Percentiles rank a stretch among this genome's conserved stretches.
These are phyloP conservation scores for Diaporthe sp. DNA, from an alignment of 2,329 filamentous ascomycete species.

Conservation along the genomic window DNA sequence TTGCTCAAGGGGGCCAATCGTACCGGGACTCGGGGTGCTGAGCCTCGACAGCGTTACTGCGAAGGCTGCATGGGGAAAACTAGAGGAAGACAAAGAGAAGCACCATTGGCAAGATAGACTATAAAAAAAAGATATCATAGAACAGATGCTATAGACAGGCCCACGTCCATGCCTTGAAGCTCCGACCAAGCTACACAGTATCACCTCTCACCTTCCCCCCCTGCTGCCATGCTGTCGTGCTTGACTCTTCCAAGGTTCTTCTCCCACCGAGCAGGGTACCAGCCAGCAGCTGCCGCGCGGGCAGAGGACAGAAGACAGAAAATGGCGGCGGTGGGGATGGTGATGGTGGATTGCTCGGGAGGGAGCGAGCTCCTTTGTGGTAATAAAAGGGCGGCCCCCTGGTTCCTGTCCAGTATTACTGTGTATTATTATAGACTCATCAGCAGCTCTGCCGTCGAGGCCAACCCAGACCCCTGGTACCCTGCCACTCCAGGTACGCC, in stretches of 20 bases:
- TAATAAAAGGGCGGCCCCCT: constrained; percentile 20
- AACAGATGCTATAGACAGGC: constrained; percentile 1
- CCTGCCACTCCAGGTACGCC: constrained; percentile 14
- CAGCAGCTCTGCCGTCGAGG: background rate
- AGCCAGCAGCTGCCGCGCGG: background rate
- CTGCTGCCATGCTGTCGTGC: constrained; percentile 9
- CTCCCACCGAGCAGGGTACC: background rate
- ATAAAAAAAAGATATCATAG: background rate
- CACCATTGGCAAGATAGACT: background rate
- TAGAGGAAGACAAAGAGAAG: constrained; percentile 23
- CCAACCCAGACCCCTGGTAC: background rate
- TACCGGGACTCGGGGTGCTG: constrained; percentile 6
- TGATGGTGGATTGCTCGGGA: constrained; percentile 2
- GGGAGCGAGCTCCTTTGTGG: constrained; percentile 15
- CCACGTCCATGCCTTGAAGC: constrained; percentile 7
- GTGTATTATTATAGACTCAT: constrained; percentile 4
- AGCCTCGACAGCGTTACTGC: constrained; percentile 11
- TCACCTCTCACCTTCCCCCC: background rate
- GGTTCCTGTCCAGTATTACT: background rate
- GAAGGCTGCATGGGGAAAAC: constrained; percentile 12
- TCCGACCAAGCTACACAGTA: constrained; percentile 11
- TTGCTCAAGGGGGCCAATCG: constrained; percentile 20
- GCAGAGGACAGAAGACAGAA: background rate
- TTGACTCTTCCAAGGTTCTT: constrained; percentile 3
- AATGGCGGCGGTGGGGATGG: background rate